Percentiles rank a stretch among this genome's conserved stretches.
Conservation (phyloP, 169 alveolate species). For the Sarcocystis neurona region DNA sequence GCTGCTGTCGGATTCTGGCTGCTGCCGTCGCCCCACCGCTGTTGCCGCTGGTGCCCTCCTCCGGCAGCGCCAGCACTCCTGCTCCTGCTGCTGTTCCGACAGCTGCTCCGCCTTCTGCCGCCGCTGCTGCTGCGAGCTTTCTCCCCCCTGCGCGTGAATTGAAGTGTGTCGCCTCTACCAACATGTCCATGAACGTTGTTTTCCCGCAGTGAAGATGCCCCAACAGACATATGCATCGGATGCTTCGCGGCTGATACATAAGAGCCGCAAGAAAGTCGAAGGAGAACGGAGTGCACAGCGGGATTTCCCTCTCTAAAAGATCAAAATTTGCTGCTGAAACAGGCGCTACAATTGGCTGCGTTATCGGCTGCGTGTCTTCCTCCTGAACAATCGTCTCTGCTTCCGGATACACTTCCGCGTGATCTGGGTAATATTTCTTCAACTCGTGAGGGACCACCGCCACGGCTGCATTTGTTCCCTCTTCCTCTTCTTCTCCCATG, state of each 20-base stretch:
- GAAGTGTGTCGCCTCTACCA: constrained; percentile 91
- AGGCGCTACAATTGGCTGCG: constrained; percentile 97
- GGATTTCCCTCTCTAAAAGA: constrained; percentile 80
- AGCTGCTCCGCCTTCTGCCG: no score
- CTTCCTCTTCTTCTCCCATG: constrained; percentile 72
- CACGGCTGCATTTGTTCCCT: constrained; percentile 69
- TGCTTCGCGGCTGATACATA: constrained; percentile 90
- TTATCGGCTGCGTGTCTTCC: constrained; percentile 98
- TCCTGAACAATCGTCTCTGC: constrained; percentile 90
- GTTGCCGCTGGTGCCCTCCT: constrained; percentile 61
- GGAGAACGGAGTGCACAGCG: constrained; percentile 90
- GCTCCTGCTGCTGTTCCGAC: no score
- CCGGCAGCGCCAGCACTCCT: constrained; percentile 38
- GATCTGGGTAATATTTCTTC: constrained; percentile 93
- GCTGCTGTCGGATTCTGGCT: no score
- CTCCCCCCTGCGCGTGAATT: not conserved
- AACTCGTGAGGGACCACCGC: constrained; percentile 91
- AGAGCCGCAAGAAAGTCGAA: constrained; percentile 91
- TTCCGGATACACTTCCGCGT: constrained; percentile 90
- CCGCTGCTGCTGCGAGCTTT: not conserved
- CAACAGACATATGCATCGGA: constrained; percentile 93
- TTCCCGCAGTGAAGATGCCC: constrained; percentile 99
- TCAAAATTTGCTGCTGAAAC: constrained; percentile 87
- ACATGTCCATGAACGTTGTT: constrained; percentile 94
- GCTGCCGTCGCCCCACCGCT: no score